Conservation (phyloP, 768 basidiomycete genomes). For the Macrocybe gigantea region DNA sequence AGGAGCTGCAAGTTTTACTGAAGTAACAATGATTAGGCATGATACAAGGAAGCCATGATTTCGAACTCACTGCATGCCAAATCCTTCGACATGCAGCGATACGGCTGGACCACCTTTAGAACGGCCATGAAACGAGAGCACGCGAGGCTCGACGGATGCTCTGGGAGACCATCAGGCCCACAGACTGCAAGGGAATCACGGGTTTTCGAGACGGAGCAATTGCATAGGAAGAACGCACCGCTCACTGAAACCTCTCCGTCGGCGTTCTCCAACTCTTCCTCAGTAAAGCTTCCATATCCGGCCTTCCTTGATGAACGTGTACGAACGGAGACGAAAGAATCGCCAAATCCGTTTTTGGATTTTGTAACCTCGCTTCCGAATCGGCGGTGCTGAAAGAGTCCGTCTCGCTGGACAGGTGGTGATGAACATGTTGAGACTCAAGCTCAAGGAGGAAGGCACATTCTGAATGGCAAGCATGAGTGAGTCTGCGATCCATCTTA, state of each 20-base stretch:
- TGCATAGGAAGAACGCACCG: conserved; percentile 26
- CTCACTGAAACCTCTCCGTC: conserved; percentile 39
- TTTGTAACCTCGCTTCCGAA: too few relatives aligned
- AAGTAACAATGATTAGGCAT: too few relatives aligned
- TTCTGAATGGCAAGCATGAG: too few relatives aligned
- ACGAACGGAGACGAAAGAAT: conserved; percentile 7
- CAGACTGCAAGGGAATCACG: conserved; percentile 33
- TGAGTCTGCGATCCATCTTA: conserved; percentile 19
- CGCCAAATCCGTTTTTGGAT: too few relatives aligned
- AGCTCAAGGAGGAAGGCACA: too few relatives aligned
- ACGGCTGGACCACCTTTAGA: conserved; percentile 41
- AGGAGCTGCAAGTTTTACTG: too few relatives aligned
- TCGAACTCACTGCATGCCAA: conserved; percentile 15
- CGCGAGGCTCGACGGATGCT: conserved; percentile 34
- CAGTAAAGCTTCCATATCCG: conserved; percentile 33
- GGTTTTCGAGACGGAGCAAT: not conserved
- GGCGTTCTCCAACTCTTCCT: conserved; percentile 27
- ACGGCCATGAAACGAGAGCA: conserved; percentile 29
- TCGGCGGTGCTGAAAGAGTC: too few relatives aligned
- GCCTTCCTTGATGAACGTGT: conserved; percentile 29
- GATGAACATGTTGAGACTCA: too few relatives aligned
- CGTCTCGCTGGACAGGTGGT: too few relatives aligned
- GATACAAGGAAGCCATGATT: too few relatives aligned
- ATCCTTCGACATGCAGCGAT: conserved; percentile 39
- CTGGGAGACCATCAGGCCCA: conserved; percentile 34